Evolutionary conservation across 2,329 filamentous ascomycete species (phyloP), one percentile per base, ranked within the genome.

Genomic region (Pseudohalonectria lignicola): DNA sequence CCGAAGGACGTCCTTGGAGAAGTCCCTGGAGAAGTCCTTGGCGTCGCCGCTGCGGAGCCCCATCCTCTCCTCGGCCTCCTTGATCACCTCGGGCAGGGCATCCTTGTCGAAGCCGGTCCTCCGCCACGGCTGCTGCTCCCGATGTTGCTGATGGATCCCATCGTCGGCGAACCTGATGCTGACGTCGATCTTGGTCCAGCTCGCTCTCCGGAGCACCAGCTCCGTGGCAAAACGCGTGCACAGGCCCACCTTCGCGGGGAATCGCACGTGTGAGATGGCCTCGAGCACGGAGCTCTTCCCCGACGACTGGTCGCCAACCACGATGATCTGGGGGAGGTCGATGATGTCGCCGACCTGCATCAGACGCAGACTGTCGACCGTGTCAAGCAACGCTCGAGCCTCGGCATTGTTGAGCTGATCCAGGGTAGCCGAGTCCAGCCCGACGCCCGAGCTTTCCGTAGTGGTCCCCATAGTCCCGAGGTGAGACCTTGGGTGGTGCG

Each of bases 271-370:
- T 0, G 76, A 76, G 23, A 82, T 71, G 1, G 74, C 76, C 46
- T 81, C 74, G 0, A 81, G 63, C 0, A 79, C 72, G 0, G 74
- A 79, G 38, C 70, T 76, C 51, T 81, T 82, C 3, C 76, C 76
- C 2, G 69, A 67, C 0, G 68, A 76, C 44, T 78, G 74, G 40
- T 77, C 68, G 3, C 76, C 75, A 37, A 66, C 71, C 9, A 79
- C 73, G 17, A 79, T 66, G 36, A 66, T 61, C 45, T 67, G 55
- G 0, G 63, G 64, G 0, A 66, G 50, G 11, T 26, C 23, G 13
- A 13, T 19, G 5, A 12, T 15, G 2, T 15, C 13, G 31, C 12
- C 31, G n/a, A 23, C 30, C 31, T 34, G 17, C 31, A 34, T 17
- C 17, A n/a, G 16, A 19, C 19, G 31, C 17, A 34, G 17, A 3